Evolutionary conservation across 495 filamentous ascomycete genomes (phyloP).

Genomic region (Xylaria acuta): DNA sequence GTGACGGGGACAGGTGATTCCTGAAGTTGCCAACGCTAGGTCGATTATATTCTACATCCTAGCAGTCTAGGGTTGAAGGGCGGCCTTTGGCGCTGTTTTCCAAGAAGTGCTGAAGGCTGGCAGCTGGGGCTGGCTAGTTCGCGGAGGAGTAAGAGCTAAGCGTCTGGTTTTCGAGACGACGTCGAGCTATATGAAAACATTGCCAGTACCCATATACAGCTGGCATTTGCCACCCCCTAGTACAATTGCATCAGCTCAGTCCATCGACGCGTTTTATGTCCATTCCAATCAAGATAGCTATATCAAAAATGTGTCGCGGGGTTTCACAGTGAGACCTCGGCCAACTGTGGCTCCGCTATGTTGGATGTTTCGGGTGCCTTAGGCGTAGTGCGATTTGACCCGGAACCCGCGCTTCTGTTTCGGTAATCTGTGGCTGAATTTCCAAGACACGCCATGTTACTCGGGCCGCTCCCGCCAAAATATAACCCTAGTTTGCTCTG

Average conservation of each 20-base stretch:
- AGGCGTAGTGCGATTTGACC: no score
- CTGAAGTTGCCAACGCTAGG: neutral
- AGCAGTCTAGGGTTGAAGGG: neutral
- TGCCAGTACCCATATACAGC: neutral
- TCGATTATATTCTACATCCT: neutral
- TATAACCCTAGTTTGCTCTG: neutral
- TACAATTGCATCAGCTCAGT: neutral
- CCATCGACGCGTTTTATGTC: neutral
- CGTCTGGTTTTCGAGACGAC: neutral
- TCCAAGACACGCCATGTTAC: no score
- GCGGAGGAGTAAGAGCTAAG: no score
- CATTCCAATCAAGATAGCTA: neutral
- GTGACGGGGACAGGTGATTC: neutral
- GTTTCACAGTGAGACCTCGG: slow-evolving; percentile 7
- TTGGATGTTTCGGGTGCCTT: neutral
- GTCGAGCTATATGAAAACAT: neutral
- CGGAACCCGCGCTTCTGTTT: neutral
- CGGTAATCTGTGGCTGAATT: neutral
- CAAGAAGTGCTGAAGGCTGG: neutral
- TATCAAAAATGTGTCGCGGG: neutral
- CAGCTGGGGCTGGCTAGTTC: neutral
- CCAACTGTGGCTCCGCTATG: neutral
- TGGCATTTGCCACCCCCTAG: neutral
- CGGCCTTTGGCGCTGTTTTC: neutral
- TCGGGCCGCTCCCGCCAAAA: neutral